These are phyloP conservation scores for Globisporangium nunn DNA, from an alignment of 352 stramenopile genomes.

Conservation along the genomic window DNA sequence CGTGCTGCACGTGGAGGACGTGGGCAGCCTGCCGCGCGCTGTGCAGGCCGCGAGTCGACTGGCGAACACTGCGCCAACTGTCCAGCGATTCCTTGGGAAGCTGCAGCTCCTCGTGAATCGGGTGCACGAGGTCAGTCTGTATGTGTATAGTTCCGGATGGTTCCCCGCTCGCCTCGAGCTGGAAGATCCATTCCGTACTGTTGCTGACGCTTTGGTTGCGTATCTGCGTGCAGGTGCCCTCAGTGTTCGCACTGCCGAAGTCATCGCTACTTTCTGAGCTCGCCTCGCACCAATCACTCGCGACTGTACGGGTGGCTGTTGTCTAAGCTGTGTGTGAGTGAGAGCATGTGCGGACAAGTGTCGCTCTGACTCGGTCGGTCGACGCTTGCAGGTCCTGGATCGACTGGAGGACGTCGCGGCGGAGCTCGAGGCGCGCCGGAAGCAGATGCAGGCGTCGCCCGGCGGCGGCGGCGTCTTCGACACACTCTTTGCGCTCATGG, in stretches of 20 bases:
- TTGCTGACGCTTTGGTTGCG: too few species aligned
- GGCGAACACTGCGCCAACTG: not conserved
- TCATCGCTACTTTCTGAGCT: too few species aligned
- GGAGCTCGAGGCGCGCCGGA: constrained; percentile 7
- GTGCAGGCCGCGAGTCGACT: constrained; percentile 3
- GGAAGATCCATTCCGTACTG: too few species aligned
- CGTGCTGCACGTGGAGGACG: constrained; percentile 12
- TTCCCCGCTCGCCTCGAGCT: too few species aligned
- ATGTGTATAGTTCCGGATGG: too few species aligned
- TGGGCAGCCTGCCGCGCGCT: constrained; percentile 12
- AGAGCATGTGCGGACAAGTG: too few species aligned
- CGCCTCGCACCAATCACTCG: constrained; percentile 1
- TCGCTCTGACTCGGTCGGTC: not conserved
- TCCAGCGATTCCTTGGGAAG: constrained; percentile 9
- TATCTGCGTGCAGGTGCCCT: not conserved
- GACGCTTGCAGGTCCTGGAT: constrained; percentile 2
- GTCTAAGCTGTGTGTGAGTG: too few species aligned
- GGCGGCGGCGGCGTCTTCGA: not conserved
- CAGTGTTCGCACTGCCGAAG: constrained; percentile 2
- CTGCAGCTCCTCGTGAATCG: constrained; percentile 4
- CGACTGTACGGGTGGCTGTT: not conserved
- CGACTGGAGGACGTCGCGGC: constrained; percentile 1
- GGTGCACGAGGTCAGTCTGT: constrained; percentile 6
- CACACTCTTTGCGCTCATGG: constrained; percentile 13
- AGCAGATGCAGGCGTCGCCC: constrained; percentile 6